These are phyloP conservation scores for Oryza coarctata DNA, from an alignment of 176 grass and related monocot genomes.

Conservation along the genomic window DNA sequence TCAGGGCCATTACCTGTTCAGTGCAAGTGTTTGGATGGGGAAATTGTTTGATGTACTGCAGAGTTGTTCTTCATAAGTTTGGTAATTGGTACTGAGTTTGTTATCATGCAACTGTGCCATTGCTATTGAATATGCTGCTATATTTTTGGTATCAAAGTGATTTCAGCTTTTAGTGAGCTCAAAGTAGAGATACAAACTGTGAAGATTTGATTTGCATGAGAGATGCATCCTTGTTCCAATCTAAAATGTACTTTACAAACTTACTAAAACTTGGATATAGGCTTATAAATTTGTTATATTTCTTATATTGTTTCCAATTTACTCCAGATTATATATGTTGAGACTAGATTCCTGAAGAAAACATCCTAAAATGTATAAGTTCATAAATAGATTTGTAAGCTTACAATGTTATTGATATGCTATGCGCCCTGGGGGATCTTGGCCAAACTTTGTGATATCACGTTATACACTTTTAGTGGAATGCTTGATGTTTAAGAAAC, in stretches of 20 bases:
- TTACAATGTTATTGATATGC: background rate
- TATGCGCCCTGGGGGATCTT: background rate
- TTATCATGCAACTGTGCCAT: background rate
- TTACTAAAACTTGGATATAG: background rate
- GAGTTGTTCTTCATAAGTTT: background rate
- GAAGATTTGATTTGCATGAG: background rate
- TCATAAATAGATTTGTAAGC: background rate
- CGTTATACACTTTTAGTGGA: conserved; percentile 20
- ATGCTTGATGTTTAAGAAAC: conserved; percentile 1
- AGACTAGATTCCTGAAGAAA: conserved; percentile 14
- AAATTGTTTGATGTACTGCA: background rate
- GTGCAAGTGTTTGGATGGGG: background rate
- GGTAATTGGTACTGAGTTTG: background rate
- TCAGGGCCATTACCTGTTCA: background rate
- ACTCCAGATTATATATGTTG: background rate
- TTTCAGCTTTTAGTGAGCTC: background rate
- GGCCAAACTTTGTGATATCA: background rate
- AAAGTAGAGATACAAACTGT: background rate
- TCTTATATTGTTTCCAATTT: background rate
- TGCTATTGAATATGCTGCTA: background rate
- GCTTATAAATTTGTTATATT: background rate
- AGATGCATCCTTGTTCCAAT: background rate
- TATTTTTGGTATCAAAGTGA: background rate
- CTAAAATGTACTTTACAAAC: background rate
- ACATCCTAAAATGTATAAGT: background rate